Evolutionary conservation across 2,329 filamentous ascomycete species (phyloP), one percentile per base, ranked within the genome.

Genomic region (Orbilia oligospora): DNA sequence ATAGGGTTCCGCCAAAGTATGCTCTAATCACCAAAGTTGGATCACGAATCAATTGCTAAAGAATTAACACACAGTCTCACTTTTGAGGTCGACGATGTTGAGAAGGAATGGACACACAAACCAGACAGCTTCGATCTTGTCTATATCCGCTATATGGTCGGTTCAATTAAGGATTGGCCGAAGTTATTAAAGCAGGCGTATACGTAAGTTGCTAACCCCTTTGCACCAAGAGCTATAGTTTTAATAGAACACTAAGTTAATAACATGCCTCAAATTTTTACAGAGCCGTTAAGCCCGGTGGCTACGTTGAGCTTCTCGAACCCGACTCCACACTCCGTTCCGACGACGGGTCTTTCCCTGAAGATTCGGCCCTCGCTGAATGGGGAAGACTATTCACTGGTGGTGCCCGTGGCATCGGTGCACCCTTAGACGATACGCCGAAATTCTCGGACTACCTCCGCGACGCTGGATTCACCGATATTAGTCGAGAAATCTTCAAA

Each of bases 121-220:
- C 73, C 65, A 58, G 69, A 81, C 58, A 79, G 81, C 9, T 85
- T 82, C 49, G 84, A 82, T 67, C 83, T 71, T 48, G 81, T 81
- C 30, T 81, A 83, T 33, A 80, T 81, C 5, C 81, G 83, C 44
- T 85, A 89, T 81, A 86, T 92, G 84, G 84, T 86, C 1, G 90
- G 90, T 18, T 86, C 87, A 64, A 87, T 91, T 76, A 84, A 85
- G 0, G 87, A 90, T 80, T 91, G 89, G 84, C 85, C 85, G 20
- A 84, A 86, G 16, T 83, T 91, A 8, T 87, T 91, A 70, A 82
- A 83, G 18, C 87, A 88, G 71, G 83, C 46, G 1, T 75, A 44
- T 27, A 55, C 38, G 71, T 75, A 86, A 30, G 71, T 5, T 33
- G 3, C 2, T 12, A 3, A n/a, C n/a, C 20, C 30, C 36, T 20